Base-by-base conservation (phyloP, 768 basidiomycete genomes). In the Piloderma croceum region DNA sequence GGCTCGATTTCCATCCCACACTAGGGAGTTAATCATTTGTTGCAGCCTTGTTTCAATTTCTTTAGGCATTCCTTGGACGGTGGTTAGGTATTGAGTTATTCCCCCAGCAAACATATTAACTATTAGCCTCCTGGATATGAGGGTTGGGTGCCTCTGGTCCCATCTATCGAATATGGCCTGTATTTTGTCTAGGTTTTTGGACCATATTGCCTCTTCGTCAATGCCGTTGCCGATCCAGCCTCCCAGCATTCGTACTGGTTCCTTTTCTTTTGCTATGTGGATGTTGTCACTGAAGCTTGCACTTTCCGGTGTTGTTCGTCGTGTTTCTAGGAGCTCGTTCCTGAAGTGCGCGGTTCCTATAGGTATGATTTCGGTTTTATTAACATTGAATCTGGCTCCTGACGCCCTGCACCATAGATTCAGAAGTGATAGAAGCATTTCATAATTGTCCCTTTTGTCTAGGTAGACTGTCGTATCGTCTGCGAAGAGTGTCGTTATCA, bases 11-110 rank as follows among this genome's bases (percentile, higher is more conserved):
- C 20, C 24, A 1, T 42, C 31, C 53, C 56, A 57, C 0, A 58
- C 25, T 37, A 62, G 62, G 3, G 32, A 33, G 1, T 40, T 37
- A 1, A 50, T 48, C 2, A 44, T 29, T 21, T 54, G 54, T 0
- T 13, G 42, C 0, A 63, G 46, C 13, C 38, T 10, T 6, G 37
- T 15, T 1, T 52, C 47, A 0, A 57, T 34, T 0, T 41, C 21
- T 1, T 31, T 17, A 3, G 60, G 62, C 61, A 64, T 64, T 0
- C 56, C 57, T 31, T 62, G 62, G 0, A 60, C 61, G 13, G 45
- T 47, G 0, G 56, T 55, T 0, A 62, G 51, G 48, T 59, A 66
- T 42, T 66, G 63, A 0, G 60, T 55, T 41, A 53, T 49, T 0
- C 52, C 57, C 0, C 58, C 58, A 0, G 58, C 35, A 0, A 36